Evolutionary conservation across 2,329 filamentous ascomycete genomes (phyloP), one percentile per base, ranked within the genome.

Genomic region (Phyllosticta paracitricarpa): DNA sequence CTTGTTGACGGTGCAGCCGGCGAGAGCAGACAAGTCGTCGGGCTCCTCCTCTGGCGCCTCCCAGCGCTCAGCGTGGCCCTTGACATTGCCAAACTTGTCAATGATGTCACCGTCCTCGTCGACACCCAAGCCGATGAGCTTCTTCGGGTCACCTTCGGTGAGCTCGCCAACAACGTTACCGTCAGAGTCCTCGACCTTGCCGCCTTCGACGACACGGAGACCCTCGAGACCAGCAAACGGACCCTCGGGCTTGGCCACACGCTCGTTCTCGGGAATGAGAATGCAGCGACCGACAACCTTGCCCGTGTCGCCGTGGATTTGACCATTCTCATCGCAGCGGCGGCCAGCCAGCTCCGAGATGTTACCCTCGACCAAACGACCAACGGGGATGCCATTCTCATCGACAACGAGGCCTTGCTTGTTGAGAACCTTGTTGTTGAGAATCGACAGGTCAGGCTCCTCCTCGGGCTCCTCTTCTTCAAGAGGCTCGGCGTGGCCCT

Each of bases 301-400:
- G 56, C 88, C 88, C 17, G 81, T 82, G 71, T 90, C 87, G 69
- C 86, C 87, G 76, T 86, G 83, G 65, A 90, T 82, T 68, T 88
- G 83, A 35, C 88, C 88, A 35, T 88, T 76, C 72, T 85, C 87
- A 71, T 90, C 86, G 68, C 85, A 85, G 81, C 87, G 87, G 68
- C 83, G 84, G 28, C 87, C 87, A 17, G 84, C 75, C 51, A 90
- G 80, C 59, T 82, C 79, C 71, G 82, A 81, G 48, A 83, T 69
- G 63, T 87, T 83, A 17, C 88, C 88, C 69, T 89, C 85, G 19
- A 89, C 72, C 1, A 2, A 90, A 80, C 35, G 84, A 82, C 85
- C 88, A 64, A 82, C 71, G 26, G 78, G 78, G 5, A 79, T 75
- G 51, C 77, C 77, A 62, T 79, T 75, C 54, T 78, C 75, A 54